A percentile compares a stretch with the other conserved stretches of the same genome.
Evolutionary conservation across 768 basidiomycete genomes (phyloP).

Genomic region (Termitomyces sp.): DNA sequence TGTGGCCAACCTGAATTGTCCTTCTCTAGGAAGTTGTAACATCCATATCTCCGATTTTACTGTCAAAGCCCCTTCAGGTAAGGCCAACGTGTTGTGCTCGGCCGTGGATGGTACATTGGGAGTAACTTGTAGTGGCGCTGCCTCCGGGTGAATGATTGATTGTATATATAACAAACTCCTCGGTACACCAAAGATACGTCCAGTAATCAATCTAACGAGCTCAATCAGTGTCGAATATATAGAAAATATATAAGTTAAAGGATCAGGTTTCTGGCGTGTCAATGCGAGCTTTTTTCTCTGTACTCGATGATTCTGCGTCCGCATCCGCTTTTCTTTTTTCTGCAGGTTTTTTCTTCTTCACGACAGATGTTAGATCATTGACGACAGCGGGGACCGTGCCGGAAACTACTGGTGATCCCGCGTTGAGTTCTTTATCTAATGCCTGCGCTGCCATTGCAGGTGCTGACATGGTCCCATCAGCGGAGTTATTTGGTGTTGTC

Average conservation of each 20-base stretch:
- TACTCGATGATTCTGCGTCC: conserved; percentile 39
- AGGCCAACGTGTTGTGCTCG: conserved; percentile 21
- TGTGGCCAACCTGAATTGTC: conserved; percentile 25
- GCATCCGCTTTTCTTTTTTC: conserved; percentile 73
- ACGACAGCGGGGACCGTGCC: conserved; percentile 41
- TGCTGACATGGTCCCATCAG: conserved; percentile 42
- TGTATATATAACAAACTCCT: not conserved
- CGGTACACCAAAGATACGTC: not conserved
- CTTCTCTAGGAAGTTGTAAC: conserved; percentile 21
- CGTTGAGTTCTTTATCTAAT: conserved; percentile 68
- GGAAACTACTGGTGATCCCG: conserved; percentile 29
- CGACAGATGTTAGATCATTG: conserved; percentile 81
- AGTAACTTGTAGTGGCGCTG: conserved; percentile 23
- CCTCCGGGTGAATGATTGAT: conserved; percentile 2
- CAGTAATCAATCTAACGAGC: not conserved
- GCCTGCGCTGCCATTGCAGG: conserved; percentile 69
- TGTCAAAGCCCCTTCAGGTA: conserved; percentile 24
- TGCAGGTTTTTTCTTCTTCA: conserved; percentile 73
- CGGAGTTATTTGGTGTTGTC: conserved; percentile 62
- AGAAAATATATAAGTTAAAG: not conserved
- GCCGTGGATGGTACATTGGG: conserved; percentile 22
- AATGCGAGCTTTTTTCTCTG: conserved; percentile 66
- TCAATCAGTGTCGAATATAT: conserved; percentile 2
- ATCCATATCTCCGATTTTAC: conserved; percentile 19
- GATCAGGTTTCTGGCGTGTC: conserved; percentile 31